Evolutionary conservation across 495 filamentous ascomycete genomes (phyloP).

Genomic region (Cercophora scortea): DNA sequence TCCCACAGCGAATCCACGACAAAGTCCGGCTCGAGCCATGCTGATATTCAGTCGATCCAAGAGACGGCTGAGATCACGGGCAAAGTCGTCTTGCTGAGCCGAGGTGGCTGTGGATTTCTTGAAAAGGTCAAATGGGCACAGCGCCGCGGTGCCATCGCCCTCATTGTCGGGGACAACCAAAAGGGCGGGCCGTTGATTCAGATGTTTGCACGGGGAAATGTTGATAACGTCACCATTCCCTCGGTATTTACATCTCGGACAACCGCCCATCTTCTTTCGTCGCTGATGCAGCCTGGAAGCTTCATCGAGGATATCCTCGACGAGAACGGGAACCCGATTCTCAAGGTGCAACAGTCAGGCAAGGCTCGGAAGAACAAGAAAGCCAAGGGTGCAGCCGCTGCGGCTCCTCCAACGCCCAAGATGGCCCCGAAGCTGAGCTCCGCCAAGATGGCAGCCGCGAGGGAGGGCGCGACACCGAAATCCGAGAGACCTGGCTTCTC

Average conservation of each 20-base stretch:
- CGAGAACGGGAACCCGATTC: slow-evolving; percentile 39
- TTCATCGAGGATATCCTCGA: slow-evolving; percentile 48
- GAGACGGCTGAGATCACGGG: slow-evolving; percentile 90
- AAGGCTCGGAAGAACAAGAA: slow-evolving; percentile 34
- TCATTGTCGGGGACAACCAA: slow-evolving; percentile 92
- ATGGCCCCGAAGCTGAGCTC: neutral
- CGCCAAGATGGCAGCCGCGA: slow-evolving; percentile 3
- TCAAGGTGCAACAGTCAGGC: slow-evolving; percentile 41
- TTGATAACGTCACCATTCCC: slow-evolving; percentile 88
- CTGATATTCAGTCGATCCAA: slow-evolving; percentile 91
- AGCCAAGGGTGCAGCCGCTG: slow-evolving; percentile 19
- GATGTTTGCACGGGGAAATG: slow-evolving; percentile 95
- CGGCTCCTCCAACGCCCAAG: slow-evolving; percentile 9
- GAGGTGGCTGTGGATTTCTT: slow-evolving; percentile 91
- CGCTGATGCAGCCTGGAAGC: slow-evolving; percentile 67
- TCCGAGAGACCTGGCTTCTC: slow-evolving; percentile 1
- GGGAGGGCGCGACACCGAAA: slow-evolving; percentile 4
- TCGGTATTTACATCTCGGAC: slow-evolving; percentile 92
- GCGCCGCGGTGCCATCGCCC: slow-evolving; percentile 72
- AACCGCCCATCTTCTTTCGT: slow-evolving; percentile 87
- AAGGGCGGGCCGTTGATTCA: slow-evolving; percentile 81
- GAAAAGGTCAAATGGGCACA: slow-evolving; percentile 98
- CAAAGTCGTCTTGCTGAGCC: slow-evolving; percentile 81
- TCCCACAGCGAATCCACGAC: slow-evolving; percentile 20
- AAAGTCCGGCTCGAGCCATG: slow-evolving; percentile 51